Evolutionary conservation across 176 grass and related monocot species (phyloP).

Genomic region (Eleusine coracana): DNA sequence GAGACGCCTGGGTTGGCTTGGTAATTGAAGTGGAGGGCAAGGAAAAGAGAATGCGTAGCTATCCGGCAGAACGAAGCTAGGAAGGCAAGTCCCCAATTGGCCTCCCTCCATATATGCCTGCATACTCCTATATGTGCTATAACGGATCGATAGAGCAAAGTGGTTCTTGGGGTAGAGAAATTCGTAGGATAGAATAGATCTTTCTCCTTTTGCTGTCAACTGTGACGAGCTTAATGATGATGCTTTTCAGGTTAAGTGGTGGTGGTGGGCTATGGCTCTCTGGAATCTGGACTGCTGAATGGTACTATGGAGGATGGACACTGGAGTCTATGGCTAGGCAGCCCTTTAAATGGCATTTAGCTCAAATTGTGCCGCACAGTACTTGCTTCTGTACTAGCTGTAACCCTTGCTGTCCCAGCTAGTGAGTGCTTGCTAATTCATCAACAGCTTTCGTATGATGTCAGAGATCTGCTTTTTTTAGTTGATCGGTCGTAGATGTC

Average conservation of each 20-base stretch:
- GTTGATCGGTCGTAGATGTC: conserved; percentile 19
- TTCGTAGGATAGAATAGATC: conserved; percentile 19
- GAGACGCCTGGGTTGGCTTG: conserved; percentile 43
- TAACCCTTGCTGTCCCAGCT: conserved; percentile 19
- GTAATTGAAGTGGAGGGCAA: conserved; percentile 41
- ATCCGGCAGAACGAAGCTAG: conserved; percentile 44
- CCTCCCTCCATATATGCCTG: conserved; percentile 57
- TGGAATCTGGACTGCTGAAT: neutral
- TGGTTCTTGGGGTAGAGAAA: conserved; percentile 42
- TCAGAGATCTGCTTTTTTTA: conserved; percentile 40
- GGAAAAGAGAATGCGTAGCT: conserved; percentile 34
- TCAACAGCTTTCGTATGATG: conserved; percentile 41
- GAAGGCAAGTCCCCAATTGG: conserved; percentile 47
- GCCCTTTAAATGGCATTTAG: conserved; percentile 47
- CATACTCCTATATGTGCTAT: conserved; percentile 28
- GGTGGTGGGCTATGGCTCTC: conserved; percentile 48
- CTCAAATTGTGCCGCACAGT: conserved; percentile 49
- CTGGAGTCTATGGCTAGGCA: conserved; percentile 27
- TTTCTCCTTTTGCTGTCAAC: conserved; percentile 34
- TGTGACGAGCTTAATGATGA: conserved; percentile 36
- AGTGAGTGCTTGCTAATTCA: conserved; percentile 50
- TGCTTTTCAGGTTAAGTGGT: conserved; percentile 42
- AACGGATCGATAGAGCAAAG: conserved; percentile 14
- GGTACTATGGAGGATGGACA: neutral
- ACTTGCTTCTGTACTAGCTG: conserved; percentile 45